Conservation (phyloP, 306 rosid species). For the Casuarina equisetifolia region DNA sequence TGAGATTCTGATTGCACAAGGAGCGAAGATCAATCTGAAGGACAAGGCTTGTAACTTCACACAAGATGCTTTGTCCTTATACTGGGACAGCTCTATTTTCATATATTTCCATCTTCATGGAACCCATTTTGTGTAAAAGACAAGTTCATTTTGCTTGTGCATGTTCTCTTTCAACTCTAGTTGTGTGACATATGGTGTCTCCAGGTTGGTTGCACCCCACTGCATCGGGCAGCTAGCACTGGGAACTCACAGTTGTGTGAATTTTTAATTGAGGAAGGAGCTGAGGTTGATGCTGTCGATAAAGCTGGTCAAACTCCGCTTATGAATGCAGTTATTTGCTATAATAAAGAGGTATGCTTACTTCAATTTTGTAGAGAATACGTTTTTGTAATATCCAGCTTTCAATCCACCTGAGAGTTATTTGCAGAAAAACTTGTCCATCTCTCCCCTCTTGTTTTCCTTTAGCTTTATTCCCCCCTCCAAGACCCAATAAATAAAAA, state of each 20-base stretch:
- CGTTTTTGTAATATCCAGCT: not conserved
- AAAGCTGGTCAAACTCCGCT: conserved; percentile 81
- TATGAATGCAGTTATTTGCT: conserved; percentile 81
- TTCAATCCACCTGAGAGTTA: not conserved
- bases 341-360: conserved; percentile 67
- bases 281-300: conserved; percentile 82
- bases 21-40: conserved; percentile 70
- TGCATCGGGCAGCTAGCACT: conserved; percentile 93
- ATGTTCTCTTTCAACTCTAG: not conserved
- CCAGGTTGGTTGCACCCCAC: conserved; percentile 91
- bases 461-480: too few relatives aligned
- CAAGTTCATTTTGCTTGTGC: not conserved
- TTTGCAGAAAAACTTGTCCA: not conserved
- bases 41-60: conserved; percentile 66
- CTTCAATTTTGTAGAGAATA: not conserved
- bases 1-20: conserved; percentile 60
- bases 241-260: conserved; percentile 85
- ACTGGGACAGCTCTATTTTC: conserved; percentile 16
- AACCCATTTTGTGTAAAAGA: not conserved
- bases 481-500: too few relatives aligned
- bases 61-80: conserved; percentile 7
- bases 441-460: too few relatives aligned
- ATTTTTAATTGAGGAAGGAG: conserved; percentile 88
- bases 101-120: conserved; percentile 3
- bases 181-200: conserved; percentile 2